Conservation (phyloP, 176 grass and related monocot genomes). For the Oryza glumipatula region DNA sequence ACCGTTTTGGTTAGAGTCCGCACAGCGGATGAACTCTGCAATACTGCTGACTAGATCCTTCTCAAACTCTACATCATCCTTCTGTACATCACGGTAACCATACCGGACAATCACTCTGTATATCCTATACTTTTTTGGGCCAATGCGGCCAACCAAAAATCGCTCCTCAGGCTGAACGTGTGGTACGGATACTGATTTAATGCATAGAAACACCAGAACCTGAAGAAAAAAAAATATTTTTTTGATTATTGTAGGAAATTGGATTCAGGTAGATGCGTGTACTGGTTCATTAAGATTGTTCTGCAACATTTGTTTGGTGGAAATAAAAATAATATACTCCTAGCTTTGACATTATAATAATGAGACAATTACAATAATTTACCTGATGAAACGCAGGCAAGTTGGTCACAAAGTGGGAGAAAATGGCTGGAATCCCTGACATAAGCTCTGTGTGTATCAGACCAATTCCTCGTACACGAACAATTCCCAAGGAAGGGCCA, state of each 20-base stretch:
- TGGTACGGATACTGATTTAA: slow-evolving; percentile 74
- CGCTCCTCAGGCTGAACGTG: slow-evolving; percentile 62
- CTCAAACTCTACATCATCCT: slow-evolving; percentile 83
- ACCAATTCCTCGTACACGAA: slow-evolving; percentile 83
- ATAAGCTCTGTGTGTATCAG: slow-evolving; percentile 85
- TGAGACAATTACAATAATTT: not conserved
- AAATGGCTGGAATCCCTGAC: slow-evolving; percentile 89
- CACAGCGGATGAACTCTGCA: slow-evolving; percentile 81
- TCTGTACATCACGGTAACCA: slow-evolving; percentile 79
- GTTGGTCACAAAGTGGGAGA: slow-evolving; percentile 96
- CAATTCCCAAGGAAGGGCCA: slow-evolving; percentile 85
- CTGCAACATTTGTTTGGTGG: not conserved
- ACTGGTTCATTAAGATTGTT: not conserved
- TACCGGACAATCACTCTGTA: slow-evolving; percentile 87
- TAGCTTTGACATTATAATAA: not conserved
- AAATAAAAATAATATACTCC: not conserved
- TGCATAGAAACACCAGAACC: slow-evolving; percentile 83
- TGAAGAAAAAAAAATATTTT: slow-evolving; percentile 38
- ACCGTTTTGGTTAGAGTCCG: slow-evolving; percentile 38
- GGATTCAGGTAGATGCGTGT: not conserved
- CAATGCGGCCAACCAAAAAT: slow-evolving; percentile 80
- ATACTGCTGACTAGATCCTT: slow-evolving; percentile 82
- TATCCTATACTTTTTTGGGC: slow-evolving; percentile 69
- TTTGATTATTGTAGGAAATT: not conserved
- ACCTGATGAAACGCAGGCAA: slow-evolving; percentile 99